Base-by-base conservation (phyloP, 148 eudicot genomes). In the Rhododendron simsii region DNA sequence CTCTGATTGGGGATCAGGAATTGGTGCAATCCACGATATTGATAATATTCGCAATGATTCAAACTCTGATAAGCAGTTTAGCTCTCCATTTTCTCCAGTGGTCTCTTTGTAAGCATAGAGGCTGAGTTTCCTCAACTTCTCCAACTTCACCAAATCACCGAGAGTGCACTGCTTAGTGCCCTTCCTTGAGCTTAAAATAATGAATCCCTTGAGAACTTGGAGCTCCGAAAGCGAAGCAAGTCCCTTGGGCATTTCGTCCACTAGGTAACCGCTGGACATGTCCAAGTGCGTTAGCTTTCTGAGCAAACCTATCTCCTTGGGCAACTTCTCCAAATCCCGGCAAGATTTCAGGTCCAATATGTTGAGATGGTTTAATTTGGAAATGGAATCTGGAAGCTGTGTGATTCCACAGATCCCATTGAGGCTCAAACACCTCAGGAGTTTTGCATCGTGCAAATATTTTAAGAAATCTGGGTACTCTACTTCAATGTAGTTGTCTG, bases 81-180 rank as follows among this genome's bases (percentile, higher is more conserved):
- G 26, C 21, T 21, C 67, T 20, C 26, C 67, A 61, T 23, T 21
- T 61, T 61, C 26, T 61, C 67, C 67, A 2, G 67, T 61, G 26
- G 67, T 74, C 18, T 74, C 8, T 35, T 37, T 35, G 78, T 74
- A 0, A 0, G 78, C 44, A 35, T 35, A 74, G 44, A 74, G 78
- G 78, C 78, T 33, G 41, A 35, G 78, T 74, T 74, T 74, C 78
- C 78, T 74, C 78, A 74, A 35, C 78, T 74, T 74, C 45, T 15
- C 23, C 41, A 74, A 33, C 5, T 35, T 74, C 20, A 4, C 78
- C 78, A 74, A 74, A 5, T 35, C 44, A 35, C 41, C 5, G 0
- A 35, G 78, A 4, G 78, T 74, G 78, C 78, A 74, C 78, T 35
- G 78, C 67, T 20, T 21, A 33, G 1, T 16, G 18, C 39, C 20